These are phyloP conservation scores for Aspergillus avenaceus DNA, from an alignment of 495 filamentous ascomycete genomes.

Conservation along the genomic window DNA sequence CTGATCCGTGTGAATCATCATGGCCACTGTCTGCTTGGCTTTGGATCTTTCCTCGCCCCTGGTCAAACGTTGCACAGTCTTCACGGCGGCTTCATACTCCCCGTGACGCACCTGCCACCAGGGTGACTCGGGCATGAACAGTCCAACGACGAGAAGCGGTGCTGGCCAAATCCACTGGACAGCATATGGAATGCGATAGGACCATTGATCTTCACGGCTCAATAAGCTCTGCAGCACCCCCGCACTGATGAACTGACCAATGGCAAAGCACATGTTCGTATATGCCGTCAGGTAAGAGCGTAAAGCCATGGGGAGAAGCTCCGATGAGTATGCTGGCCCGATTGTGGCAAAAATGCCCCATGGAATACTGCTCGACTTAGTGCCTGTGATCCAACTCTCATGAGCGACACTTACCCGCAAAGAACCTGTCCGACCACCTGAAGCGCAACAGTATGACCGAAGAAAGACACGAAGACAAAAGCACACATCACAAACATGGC, in stretches of 20 bases:
- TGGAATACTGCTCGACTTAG: constrained; percentile 15
- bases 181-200: constrained; percentile 53
- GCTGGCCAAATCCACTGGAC: constrained; percentile 55
- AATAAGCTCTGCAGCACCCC: constrained; percentile 43
- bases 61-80: constrained; percentile 38
- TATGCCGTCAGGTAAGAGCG: constrained; percentile 43
- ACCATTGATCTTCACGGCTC: constrained; percentile 37
- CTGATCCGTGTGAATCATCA: constrained; percentile 36
- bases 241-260: constrained; percentile 49
- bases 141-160: constrained; percentile 32
- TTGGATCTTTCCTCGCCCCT: constrained; percentile 1
- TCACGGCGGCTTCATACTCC: constrained; percentile 40
- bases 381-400: not conserved
- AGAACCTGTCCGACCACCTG: constrained; percentile 62
- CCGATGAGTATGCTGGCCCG: constrained; percentile 49
- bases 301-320: constrained; percentile 43
- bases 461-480: constrained; percentile 66
- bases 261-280: constrained; percentile 44
- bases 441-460: constrained; percentile 52
- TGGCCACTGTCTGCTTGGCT: constrained; percentile 39
- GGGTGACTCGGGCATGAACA: constrained; percentile 44
- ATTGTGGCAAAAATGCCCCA: constrained; percentile 49
- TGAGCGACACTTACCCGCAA: constrained; percentile 51
- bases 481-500: constrained; percentile 47
- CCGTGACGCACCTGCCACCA: constrained; percentile 42